Evolutionary conservation across 1,284 basidiomycete species (phyloP), one percentile per base, ranked within the genome.

Genomic region (Meira nashicola): DNA sequence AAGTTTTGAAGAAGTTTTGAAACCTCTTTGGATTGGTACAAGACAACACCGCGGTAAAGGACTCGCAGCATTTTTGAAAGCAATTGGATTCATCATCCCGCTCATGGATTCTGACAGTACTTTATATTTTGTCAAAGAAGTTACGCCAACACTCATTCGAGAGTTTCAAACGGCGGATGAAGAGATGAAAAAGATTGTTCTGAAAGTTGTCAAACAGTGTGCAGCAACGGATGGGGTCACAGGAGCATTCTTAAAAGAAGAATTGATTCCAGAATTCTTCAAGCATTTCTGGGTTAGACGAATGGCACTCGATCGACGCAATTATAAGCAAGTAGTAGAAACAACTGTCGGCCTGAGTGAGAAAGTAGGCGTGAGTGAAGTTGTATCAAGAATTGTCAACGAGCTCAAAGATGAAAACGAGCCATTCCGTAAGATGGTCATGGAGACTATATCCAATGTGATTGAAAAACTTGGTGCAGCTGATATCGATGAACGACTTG

Each of bases 181-280:
- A 80, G 95, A 98, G 83, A 98, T 99, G 95, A 95, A 97, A 83
- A 95, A 97, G 83, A 98, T 98, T 70, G 94, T 99, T 2, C 82
- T 98, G 54, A 97, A 98, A 79, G 95, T 98, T 57, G 93, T 98
- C 75, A 95, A 97, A 81, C 94, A 99, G 79, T 98, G 95, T 77
- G 91, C 95, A 40, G 90, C 90, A 7, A 98, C 95, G 0, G 95
- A 98, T 75, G 76, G 76, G n/a, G 76, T 78, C 51, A 78, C 74
- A 0, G 73, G 74, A 44, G 58, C 65, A 10, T 78, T 74, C 57
- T 51, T 78, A 23, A 92, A 92, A 71, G 88, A 95, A 71, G 94
- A 98, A 78, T 94, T 98, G 62, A 83, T 98, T 1, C 95, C 95
- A n/a, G 93, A 98, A 80, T 98, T 97, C 82, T 98, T 98, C 86